Evolutionary conservation across 1,284 basidiomycete species (phyloP), one percentile per base, ranked within the genome.

Genomic region (Naganishia sp.): DNA sequence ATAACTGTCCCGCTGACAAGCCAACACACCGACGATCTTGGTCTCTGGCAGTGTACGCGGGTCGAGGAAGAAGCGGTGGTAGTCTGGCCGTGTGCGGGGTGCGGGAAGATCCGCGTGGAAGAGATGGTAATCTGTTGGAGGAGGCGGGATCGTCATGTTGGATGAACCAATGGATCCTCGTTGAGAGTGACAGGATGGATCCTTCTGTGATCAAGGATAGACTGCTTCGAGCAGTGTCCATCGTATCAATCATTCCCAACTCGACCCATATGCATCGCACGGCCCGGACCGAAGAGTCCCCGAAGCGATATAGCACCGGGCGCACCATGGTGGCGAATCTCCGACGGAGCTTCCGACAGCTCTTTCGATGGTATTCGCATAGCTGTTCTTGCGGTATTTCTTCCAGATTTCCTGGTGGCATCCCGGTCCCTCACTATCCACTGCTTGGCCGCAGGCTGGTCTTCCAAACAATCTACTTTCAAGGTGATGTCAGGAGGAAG

Each of bases 1-100:
- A 6, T 79, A 72, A 2, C 79, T 78, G 67, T 81, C 80, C 49
- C 79, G 77, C 71, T 81, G 80, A 70, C 80, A 81, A 18, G 79
- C 79, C 21, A 81, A 70, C 15, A 80, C 70, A 2, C 80, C 80
- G 46, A 81, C 80, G 68, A 78, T 80, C 7, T 75, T 70, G 64
- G 75, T 75, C 10, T 68, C 63, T 0, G 77, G 77, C 13, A 79
- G 64, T 11, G 70, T 66, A 13, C 70, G 56, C 1, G 77, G 74
- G 63, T 80, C 77, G 57, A 80, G 78, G 60, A 77, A 74, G 44
- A 79, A 69, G 18, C 78, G 71, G 31, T 71, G 70, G 64, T 80
- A 80, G 66, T 79, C 78, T 42, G 70, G 65, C 1, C 76, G 77
- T 2, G 65, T 57, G 45, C 53, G 53, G 16, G 59, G 23, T 6